These are phyloP conservation scores for Fusarium guadeloupense DNA, from an alignment of 2,329 filamentous ascomycete species.

Conservation along the genomic window DNA sequence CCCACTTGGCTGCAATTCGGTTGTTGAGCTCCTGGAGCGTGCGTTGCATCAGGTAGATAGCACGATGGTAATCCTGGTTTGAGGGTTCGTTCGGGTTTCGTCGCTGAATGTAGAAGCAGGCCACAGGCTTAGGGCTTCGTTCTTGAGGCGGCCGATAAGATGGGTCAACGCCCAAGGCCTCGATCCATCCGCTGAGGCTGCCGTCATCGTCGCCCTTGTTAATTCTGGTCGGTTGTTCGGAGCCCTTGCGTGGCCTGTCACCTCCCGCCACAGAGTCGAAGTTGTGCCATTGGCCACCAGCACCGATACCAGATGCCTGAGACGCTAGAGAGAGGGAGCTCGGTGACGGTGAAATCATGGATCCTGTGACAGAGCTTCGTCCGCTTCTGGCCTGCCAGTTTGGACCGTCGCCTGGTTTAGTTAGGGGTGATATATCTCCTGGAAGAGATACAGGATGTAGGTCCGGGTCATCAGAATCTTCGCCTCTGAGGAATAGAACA, in stretches of 20 bases:
- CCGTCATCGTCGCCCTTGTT: constrained; percentile 68
- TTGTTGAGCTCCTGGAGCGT: constrained; percentile 78
- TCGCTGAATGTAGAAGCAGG: constrained; percentile 85
- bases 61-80: constrained; percentile 75
- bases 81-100: constrained; percentile 60
- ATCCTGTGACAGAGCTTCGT: constrained; percentile 66
- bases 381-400: constrained; percentile 64
- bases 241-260: constrained; percentile 57
- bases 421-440: constrained; percentile 71
- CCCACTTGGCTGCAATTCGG: constrained; percentile 80
- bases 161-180: constrained; percentile 89
- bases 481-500: constrained; percentile 79
- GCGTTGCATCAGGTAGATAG: constrained; percentile 84
- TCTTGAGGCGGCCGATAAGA: constrained; percentile 83
- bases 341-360: constrained; percentile 72
- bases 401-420: constrained; percentile 60
- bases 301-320: constrained; percentile 57
- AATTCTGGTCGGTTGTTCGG: constrained; percentile 64
- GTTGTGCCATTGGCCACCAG: constrained; percentile 64
- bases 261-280: constrained; percentile 62
- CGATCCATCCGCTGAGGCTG: constrained; percentile 82
- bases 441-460: constrained; percentile 77
- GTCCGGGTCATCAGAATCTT: constrained; percentile 82
- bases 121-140: constrained; percentile 74
- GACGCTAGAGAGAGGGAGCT: constrained; percentile 72